phyloP scores from a whole-genome alignment of 2,329 filamentous ascomycete species.

The Pseudogymnoascus sp. region DNA sequence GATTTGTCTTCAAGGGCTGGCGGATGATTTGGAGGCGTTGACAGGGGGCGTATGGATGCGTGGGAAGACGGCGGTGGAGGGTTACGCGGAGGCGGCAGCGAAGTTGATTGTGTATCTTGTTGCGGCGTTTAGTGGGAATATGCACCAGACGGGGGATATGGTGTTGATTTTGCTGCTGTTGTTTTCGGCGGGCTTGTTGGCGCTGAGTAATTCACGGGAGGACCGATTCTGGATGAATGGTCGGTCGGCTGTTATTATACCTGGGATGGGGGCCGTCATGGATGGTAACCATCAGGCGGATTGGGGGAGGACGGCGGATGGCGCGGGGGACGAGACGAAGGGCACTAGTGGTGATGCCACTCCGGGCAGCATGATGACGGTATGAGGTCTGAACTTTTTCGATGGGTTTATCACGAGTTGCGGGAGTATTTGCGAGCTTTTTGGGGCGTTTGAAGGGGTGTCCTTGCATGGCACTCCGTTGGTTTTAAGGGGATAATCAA shows the following conservation, averaged over 20 bases:
- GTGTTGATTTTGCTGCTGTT: conserved; percentile 44
- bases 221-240: conserved; percentile 44
- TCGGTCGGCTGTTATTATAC: conserved; percentile 29
- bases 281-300: neutral
- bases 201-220: conserved; percentile 44
- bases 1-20: conserved; percentile 44
- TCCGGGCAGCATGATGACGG: neutral
- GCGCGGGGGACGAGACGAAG: neutral
- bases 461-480: too few species aligned
- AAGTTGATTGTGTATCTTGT: conserved; percentile 52
- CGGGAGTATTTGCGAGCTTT: neutral
- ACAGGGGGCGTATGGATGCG: conserved; percentile 50
- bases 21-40: conserved; percentile 50
- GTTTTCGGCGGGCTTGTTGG: conserved; percentile 44
- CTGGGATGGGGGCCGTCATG: neutral
- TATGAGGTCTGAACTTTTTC: neutral
- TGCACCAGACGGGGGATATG: conserved; percentile 43
- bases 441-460: neutral
- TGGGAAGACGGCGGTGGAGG: conserved; percentile 41
- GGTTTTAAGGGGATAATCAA: neutral
- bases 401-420: neutral
- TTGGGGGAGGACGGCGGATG: neutral
- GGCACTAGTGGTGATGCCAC: neutral
- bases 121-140: conserved; percentile 47
- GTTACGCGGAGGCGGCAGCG: conserved; percentile 43